These are phyloP conservation scores for Cyberlindnera euphorbiae DNA, from an alignment of 805 yeast genomes.

Conservation along the genomic window DNA sequence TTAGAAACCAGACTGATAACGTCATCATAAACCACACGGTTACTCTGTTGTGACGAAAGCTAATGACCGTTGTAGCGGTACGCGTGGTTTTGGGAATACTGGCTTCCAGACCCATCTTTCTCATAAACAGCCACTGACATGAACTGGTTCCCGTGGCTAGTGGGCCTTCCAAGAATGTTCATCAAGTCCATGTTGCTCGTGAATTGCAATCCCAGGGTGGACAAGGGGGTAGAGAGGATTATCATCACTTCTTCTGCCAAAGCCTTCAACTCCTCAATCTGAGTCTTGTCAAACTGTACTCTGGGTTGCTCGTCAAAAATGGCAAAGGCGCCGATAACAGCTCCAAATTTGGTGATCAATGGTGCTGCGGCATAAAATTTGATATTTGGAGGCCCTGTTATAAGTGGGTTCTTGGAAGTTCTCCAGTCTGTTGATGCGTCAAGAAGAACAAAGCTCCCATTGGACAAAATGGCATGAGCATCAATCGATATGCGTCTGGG, in stretches of 20 bases:
- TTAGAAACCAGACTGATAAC: constrained; percentile 34
- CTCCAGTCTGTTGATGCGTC: constrained; percentile 75
- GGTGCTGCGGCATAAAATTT: constrained; percentile 67
- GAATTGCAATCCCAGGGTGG: background rate
- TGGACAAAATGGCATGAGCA: constrained; percentile 61
- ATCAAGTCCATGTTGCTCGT: constrained; percentile 11
- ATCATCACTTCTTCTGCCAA: constrained; percentile 39
- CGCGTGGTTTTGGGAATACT: constrained; percentile 47
- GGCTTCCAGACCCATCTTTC: constrained; percentile 59
- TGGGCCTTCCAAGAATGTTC: constrained; percentile 51
- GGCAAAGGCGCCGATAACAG: constrained; percentile 53
- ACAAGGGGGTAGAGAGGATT: constrained; percentile 34
- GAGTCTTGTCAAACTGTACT: constrained; percentile 31
- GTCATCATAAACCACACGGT: too few species aligned
- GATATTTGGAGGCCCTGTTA: constrained; percentile 54
- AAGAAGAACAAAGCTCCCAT: constrained; percentile 45
- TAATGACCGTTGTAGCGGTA: constrained; percentile 37
- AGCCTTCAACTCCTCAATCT: constrained; percentile 32
- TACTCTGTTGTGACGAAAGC: too few species aligned
- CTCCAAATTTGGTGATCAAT: constrained; percentile 34
- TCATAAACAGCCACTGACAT: constrained; percentile 42
- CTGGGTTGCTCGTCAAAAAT: constrained; percentile 49
- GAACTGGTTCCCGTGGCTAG: constrained; percentile 36
- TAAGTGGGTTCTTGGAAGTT: constrained; percentile 55
- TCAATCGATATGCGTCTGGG: constrained; percentile 59